These are phyloP conservation scores for Butyriboletus loyo DNA, from an alignment of 768 basidiomycete species.

Conservation along the genomic window DNA sequence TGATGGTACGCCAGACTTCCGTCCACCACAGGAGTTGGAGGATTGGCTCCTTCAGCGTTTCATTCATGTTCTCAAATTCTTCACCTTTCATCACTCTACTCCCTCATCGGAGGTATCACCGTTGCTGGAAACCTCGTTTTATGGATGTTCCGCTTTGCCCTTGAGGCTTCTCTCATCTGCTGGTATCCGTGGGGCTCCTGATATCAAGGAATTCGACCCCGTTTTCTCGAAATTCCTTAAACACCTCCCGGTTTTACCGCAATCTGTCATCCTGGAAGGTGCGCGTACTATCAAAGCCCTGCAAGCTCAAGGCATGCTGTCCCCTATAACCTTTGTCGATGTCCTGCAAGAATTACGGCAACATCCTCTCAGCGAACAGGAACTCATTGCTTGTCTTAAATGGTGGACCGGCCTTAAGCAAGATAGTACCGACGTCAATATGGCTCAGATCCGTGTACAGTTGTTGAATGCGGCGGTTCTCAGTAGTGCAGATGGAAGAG, in stretches of 20 bases:
- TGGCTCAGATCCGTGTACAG: conserved; percentile 49
- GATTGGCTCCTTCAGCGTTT: conserved; percentile 56
- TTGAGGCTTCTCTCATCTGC: conserved; percentile 8
- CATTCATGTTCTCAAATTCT: conserved; percentile 83
- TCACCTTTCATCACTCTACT: conserved; percentile 85
- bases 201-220: conserved; percentile 58
- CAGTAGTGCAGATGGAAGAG: conserved; percentile 43
- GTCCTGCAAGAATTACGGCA: conserved; percentile 73
- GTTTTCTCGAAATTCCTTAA: conserved; percentile 74
- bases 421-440: conserved; percentile 34
- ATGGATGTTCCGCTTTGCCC: conserved; percentile 7
- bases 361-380: conserved; percentile 65
- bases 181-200: conserved; percentile 8
- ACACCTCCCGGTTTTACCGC: conserved; percentile 69
- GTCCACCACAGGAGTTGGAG: conserved; percentile 41
- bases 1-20: conserved; percentile 25
- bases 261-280: conserved; percentile 53
- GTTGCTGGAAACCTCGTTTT: conserved; percentile 69
- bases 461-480: conserved; percentile 74
- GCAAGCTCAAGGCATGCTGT: conserved; percentile 61
- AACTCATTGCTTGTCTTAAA: conserved; percentile 77
- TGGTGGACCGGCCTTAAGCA: conserved; percentile 71
- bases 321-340: conserved; percentile 75
- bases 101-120: conserved; percentile 77
- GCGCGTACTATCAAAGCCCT: conserved; percentile 59